Conservation (phyloP, 2,329 filamentous ascomycete species). For the Penicillium psychrosexuale region DNA sequence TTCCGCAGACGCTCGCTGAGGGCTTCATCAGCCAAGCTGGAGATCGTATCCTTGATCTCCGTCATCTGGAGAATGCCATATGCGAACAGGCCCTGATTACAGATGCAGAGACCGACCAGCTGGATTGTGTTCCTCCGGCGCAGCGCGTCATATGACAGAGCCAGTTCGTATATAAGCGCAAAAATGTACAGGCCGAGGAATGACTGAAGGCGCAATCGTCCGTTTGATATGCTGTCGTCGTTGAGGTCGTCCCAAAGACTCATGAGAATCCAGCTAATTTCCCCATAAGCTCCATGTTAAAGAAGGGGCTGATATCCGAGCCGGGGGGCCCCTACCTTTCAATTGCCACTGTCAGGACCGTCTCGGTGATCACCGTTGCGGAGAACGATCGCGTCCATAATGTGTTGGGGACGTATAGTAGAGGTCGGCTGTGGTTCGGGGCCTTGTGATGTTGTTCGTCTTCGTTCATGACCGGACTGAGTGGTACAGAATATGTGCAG, state of each 20-base stretch:
- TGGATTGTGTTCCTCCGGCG: constrained; percentile 22
- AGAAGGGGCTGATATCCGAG: neutral
- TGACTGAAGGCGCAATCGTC: constrained; percentile 17
- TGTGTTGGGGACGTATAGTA: constrained; percentile 18
- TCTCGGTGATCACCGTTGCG: constrained; percentile 15
- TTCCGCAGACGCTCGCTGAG: constrained; percentile 5
- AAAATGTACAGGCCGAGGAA: constrained; percentile 23
- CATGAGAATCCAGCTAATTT: constrained; percentile 18
- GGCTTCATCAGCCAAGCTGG: neutral
- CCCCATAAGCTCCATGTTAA: neutral
- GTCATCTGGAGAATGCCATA: constrained; percentile 18
- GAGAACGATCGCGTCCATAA: constrained; percentile 20
- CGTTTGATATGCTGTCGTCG: constrained; percentile 2
- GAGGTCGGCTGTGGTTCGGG: constrained; percentile 3
- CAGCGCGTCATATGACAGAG: constrained; percentile 20
- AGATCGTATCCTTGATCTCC: constrained; percentile 15
- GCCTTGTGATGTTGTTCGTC: neutral
- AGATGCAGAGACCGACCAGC: constrained; percentile 17
- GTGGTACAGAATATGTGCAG: neutral
- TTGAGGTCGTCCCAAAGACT: constrained; percentile 17
- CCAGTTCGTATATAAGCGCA: constrained; percentile 19
- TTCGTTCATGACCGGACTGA: constrained; percentile 1
- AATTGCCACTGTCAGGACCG: constrained; percentile 18
- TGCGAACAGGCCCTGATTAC: constrained; percentile 18
- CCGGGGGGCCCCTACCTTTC: constrained; percentile 13